These are phyloP conservation scores for Colletotrichum lupini DNA, from an alignment of 2,329 filamentous ascomycete species.

Conservation along the genomic window DNA sequence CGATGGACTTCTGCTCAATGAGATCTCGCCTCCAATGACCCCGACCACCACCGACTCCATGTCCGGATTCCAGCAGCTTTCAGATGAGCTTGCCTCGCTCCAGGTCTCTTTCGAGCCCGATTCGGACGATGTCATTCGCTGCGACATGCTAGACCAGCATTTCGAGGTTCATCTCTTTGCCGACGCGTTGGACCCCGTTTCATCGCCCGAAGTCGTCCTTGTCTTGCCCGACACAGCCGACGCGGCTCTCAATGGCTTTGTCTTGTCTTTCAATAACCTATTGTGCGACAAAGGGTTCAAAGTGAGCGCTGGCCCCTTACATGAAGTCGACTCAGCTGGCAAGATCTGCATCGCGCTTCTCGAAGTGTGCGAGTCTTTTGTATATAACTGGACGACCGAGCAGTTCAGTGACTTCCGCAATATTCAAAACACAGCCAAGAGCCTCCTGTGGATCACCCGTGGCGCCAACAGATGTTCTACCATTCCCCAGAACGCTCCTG, in stretches of 20 bases:
- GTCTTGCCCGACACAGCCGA: conserved; percentile 7
- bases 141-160: conserved; percentile 17
- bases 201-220: conserved; percentile 1
- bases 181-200: background rate
- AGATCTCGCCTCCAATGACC: conserved; percentile 6
- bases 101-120: background rate
- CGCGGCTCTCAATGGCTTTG: background rate
- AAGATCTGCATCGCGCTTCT: conserved; percentile 58
- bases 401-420: conserved; percentile 54
- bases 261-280: background rate
- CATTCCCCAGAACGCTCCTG: conserved; percentile 50
- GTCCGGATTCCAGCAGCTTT: background rate
- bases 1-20: conserved; percentile 44
- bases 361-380: conserved; percentile 48
- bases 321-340: conserved; percentile 34
- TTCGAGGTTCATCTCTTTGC: conserved; percentile 13
- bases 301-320: background rate
- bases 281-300: conserved; percentile 7
- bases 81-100: background rate
- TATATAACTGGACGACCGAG: conserved; percentile 52
- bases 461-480: conserved; percentile 51
- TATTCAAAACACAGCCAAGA: conserved; percentile 49
- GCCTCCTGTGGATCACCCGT: conserved; percentile 60
- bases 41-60: conserved; percentile 9
- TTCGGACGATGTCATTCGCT: background rate